These are phyloP conservation scores for Chamaenerion angustifolium DNA, from an alignment of 345 rosid genomes.

Conservation along the genomic window DNA sequence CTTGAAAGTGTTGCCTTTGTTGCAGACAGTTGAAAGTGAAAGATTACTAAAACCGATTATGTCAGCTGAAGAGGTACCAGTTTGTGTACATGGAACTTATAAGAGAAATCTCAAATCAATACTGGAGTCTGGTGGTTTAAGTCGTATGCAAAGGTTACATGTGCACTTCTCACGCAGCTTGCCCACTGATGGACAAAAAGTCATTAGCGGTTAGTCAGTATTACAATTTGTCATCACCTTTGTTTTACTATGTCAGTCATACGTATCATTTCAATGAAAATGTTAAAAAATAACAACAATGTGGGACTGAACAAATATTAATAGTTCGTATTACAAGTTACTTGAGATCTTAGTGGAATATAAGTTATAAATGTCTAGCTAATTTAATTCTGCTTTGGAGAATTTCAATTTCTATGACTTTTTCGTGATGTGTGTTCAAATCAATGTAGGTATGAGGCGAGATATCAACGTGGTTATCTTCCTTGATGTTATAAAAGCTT, in stretches of 20 bases:
- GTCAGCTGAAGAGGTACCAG: constrained; percentile 63
- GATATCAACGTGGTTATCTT: constrained; percentile 56
- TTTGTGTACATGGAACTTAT: constrained; percentile 89
- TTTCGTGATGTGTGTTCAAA: neutral
- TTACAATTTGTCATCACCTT: neutral
- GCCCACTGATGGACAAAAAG: constrained; percentile 58
- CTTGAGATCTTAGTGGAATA: too few relatives aligned
- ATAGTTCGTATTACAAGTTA: too few relatives aligned
- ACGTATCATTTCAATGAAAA: too few relatives aligned
- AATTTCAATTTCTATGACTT: neutral
- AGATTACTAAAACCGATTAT: constrained; percentile 58
- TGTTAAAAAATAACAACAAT: too few relatives aligned
- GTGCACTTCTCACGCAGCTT: constrained; percentile 82
- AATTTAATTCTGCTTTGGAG: too few relatives aligned
- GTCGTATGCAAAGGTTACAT: constrained; percentile 73
- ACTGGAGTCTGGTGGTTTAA: constrained; percentile 68
- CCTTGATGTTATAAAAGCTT: constrained; percentile 61
- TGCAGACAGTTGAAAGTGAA: constrained; percentile 67
- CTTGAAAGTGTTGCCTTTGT: constrained; percentile 4
- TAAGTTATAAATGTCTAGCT: too few relatives aligned
- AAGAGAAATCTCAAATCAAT: constrained; percentile 59
- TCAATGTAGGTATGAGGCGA: constrained; percentile 59
- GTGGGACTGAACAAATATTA: too few relatives aligned
- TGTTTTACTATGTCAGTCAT: neutral
- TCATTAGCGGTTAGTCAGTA: constrained; percentile 55